Conservation (phyloP, 768 basidiomycete genomes). For the Hygrocybe coccinea region DNA sequence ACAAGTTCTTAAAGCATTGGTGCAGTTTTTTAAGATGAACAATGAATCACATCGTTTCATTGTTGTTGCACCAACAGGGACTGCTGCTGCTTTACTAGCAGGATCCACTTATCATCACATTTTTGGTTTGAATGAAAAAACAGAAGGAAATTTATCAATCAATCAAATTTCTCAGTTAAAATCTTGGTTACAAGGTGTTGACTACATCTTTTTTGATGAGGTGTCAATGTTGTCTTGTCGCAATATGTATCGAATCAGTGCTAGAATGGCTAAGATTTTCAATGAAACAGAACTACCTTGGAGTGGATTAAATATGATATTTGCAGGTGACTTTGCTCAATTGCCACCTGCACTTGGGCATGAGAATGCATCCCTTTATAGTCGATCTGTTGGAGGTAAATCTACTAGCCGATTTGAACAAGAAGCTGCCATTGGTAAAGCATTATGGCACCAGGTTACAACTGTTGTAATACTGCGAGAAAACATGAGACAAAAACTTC, state of each 20-base stretch:
- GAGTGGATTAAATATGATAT: slow-evolving; percentile 34
- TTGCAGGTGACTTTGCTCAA: slow-evolving; percentile 39
- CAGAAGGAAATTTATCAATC: background rate
- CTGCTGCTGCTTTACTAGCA: slow-evolving; percentile 21
- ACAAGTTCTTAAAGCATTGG: slow-evolving; percentile 26
- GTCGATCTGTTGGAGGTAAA: slow-evolving; percentile 3
- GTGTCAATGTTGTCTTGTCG: slow-evolving; percentile 38
- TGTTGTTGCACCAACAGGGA: slow-evolving; percentile 25
- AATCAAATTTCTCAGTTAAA: slow-evolving; percentile 5
- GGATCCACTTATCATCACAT: slow-evolving; percentile 24
- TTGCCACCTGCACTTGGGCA: slow-evolving; percentile 21
- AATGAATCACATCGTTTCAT: slow-evolving; percentile 25
- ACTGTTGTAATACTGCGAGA: no score
- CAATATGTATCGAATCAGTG: slow-evolving; percentile 29
- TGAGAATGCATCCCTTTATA: slow-evolving; percentile 16
- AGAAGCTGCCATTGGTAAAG: slow-evolving; percentile 14
- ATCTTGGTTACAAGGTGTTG: slow-evolving; percentile 10
- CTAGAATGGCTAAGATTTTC: slow-evolving; percentile 18
- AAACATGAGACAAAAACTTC: no score
- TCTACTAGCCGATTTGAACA: slow-evolving; percentile 8
- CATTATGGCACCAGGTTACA: no score
- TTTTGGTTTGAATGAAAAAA: slow-evolving; percentile 6
- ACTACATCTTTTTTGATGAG: slow-evolving; percentile 37
- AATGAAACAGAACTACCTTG: slow-evolving; percentile 20
- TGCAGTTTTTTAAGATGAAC: slow-evolving; percentile 18